Evolutionary conservation across 495 filamentous ascomycete genomes (phyloP).

Genomic region (Parachaetomium inaequale): DNA sequence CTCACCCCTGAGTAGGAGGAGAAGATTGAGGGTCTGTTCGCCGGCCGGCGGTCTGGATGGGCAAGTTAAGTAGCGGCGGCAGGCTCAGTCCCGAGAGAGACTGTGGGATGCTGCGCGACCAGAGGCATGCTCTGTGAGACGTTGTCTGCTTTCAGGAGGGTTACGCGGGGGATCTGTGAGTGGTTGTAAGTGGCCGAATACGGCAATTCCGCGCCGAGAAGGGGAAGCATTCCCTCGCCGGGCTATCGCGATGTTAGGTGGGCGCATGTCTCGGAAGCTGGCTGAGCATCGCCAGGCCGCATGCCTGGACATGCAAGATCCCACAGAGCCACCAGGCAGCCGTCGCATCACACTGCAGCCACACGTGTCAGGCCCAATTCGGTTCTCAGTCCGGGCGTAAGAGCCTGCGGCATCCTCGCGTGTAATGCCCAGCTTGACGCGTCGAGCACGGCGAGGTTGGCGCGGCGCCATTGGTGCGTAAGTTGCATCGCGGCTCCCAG

Average conservation of each 20-base stretch:
- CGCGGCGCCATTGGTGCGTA: constrained; percentile 1
- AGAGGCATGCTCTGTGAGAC: background rate
- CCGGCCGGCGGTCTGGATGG: background rate
- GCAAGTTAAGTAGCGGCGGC: too few species aligned
- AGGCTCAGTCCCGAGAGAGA: too few species aligned
- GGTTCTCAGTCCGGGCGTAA: background rate
- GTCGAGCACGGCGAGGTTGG: background rate
- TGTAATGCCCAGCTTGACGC: background rate
- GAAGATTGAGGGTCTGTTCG: background rate
- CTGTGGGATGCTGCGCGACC: too few species aligned
- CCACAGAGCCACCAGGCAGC: background rate
- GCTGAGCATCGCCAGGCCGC: background rate
- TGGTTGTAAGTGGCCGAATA: background rate
- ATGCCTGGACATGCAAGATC: background rate
- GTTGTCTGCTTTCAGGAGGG: background rate
- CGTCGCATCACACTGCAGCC: background rate
- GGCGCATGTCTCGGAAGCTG: background rate
- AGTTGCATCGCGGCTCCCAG: constrained; percentile 3
- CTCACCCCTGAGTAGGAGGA: background rate
- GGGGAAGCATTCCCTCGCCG: background rate
- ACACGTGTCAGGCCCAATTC: background rate
- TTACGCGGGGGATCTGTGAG: too few species aligned
- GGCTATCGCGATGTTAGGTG: too few species aligned
- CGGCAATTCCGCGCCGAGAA: too few species aligned
- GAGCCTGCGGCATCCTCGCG: background rate